Evolutionary conservation across 331 rosid genomes (phyloP).

Genomic region (Malus hybrid): DNA sequence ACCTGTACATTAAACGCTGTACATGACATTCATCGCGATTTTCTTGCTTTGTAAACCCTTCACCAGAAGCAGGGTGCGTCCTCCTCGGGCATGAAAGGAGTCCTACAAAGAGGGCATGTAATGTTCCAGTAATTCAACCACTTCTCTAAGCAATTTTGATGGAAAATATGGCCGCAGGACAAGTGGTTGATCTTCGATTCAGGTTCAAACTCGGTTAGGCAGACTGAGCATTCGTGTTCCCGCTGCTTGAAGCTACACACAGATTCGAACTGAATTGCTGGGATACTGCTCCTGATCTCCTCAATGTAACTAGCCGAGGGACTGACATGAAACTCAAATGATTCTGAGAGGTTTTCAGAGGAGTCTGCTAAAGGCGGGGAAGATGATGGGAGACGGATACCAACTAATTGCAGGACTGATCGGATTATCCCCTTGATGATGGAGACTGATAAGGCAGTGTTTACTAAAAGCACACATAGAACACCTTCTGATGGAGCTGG

Average conservation of each 20-base stretch:
- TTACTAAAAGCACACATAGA: constrained; percentile 53
- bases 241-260: constrained; percentile 26
- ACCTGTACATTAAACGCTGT: constrained; percentile 48
- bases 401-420: constrained; percentile 61
- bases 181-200: constrained; percentile 71
- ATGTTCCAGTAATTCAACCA: constrained; percentile 89
- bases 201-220: constrained; percentile 59
- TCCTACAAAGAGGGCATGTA: constrained; percentile 95
- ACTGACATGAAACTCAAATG: constrained; percentile 31
- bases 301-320: constrained; percentile 46
- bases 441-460: constrained; percentile 71
- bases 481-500: constrained; percentile 96
- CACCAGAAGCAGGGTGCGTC: constrained; percentile 51
- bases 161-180: constrained; percentile 83
- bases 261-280: constrained; percentile 42
- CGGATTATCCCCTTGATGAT: constrained; percentile 67
- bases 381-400: constrained; percentile 42
- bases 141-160: constrained; percentile 75
- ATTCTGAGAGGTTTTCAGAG: constrained; percentile 34
- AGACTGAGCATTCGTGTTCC: constrained; percentile 74
- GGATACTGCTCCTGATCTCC: constrained; percentile 49
- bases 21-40: constrained; percentile 33
- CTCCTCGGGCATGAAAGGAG: constrained; percentile 70
- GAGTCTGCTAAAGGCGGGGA: constrained; percentile 30
- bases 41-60: constrained; percentile 17